Evolutionary conservation across 495 filamentous ascomycete species (phyloP).

Genomic region (Xylaria intraflava): DNA sequence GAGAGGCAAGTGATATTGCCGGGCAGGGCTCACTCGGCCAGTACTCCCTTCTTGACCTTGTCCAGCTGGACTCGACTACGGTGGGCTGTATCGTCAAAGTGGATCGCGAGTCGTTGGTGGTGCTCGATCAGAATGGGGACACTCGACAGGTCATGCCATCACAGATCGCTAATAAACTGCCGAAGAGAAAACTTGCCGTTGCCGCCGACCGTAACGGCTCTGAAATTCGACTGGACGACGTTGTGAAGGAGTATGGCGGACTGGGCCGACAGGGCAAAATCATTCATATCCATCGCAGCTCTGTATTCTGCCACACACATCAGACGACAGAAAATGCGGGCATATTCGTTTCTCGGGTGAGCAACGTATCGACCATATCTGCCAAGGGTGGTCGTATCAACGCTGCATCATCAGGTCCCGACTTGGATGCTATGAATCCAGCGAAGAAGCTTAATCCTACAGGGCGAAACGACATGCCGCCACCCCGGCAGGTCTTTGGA

Average conservation of each 20-base stretch:
- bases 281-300: conserved; percentile 84
- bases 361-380: conserved; percentile 78
- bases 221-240: conserved; percentile 86
- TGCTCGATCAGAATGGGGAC: conserved; percentile 85
- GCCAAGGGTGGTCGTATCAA: conserved; percentile 77
- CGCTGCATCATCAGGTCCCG: conserved; percentile 50
- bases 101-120: conserved; percentile 82
- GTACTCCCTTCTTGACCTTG: conserved; percentile 86
- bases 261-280: conserved; percentile 82
- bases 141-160: conserved; percentile 77
- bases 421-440: conserved; percentile 89
- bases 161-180: conserved; percentile 81
- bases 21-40: conserved; percentile 71
- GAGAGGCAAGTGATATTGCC: conserved; percentile 85
- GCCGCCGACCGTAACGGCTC: conserved; percentile 91
- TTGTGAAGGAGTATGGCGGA: conserved; percentile 81
- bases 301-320: conserved; percentile 78
- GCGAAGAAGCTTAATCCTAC: conserved; percentile 59
- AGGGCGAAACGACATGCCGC: conserved; percentile 56
- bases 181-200: conserved; percentile 69
- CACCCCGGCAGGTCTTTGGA: conserved; percentile 64
- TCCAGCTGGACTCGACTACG: conserved; percentile 87
- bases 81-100: conserved; percentile 93
- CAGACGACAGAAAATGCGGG: conserved; percentile 83
- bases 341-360: conserved; percentile 79